Evolutionary conservation across 2,329 filamentous ascomycete species (phyloP).

Genomic region (Alternaria hordeiaustralica): DNA sequence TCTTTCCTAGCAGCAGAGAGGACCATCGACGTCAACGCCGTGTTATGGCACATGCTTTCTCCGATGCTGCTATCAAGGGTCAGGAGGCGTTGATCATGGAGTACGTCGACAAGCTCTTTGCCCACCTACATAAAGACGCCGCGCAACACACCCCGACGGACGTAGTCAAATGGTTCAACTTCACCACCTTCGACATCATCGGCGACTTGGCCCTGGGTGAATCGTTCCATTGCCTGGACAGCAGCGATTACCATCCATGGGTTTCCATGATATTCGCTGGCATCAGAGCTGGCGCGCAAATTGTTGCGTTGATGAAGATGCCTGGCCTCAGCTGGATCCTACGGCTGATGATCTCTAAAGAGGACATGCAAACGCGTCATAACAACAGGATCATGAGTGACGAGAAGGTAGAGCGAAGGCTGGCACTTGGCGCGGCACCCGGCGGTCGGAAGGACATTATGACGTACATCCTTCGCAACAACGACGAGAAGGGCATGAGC

Average conservation of each 20-base stretch:
- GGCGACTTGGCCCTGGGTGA: slow-evolving; percentile 52
- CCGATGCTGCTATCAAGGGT: slow-evolving; percentile 42
- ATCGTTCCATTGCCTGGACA: slow-evolving; percentile 43
- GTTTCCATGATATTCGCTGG: slow-evolving; percentile 17
- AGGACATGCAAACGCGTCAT: neutral
- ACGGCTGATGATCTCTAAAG: neutral
- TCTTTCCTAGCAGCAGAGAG: slow-evolving; percentile 15
- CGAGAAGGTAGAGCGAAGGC: neutral
- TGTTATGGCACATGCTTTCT: slow-evolving; percentile 45
- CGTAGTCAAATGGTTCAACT: slow-evolving; percentile 41
- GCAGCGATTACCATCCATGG: slow-evolving; percentile 42
- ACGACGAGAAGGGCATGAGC: slow-evolving; percentile 20
- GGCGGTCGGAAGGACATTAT: slow-evolving; percentile 8
- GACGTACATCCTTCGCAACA: slow-evolving; percentile 18
- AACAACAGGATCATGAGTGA: neutral
- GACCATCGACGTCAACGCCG: slow-evolving; percentile 36
- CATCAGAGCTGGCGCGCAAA: neutral
- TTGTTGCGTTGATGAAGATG: neutral
- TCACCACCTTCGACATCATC: slow-evolving; percentile 51
- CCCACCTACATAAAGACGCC: neutral
- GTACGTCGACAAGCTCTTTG: slow-evolving; percentile 34
- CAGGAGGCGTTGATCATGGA: slow-evolving; percentile 43
- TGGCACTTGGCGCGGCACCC: slow-evolving; percentile 1
- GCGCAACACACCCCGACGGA: neutral
- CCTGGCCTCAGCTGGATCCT: neutral